These are phyloP conservation scores for Phytophthora cryptogea DNA, from an alignment of 352 stramenopile species.

Conservation along the genomic window DNA sequence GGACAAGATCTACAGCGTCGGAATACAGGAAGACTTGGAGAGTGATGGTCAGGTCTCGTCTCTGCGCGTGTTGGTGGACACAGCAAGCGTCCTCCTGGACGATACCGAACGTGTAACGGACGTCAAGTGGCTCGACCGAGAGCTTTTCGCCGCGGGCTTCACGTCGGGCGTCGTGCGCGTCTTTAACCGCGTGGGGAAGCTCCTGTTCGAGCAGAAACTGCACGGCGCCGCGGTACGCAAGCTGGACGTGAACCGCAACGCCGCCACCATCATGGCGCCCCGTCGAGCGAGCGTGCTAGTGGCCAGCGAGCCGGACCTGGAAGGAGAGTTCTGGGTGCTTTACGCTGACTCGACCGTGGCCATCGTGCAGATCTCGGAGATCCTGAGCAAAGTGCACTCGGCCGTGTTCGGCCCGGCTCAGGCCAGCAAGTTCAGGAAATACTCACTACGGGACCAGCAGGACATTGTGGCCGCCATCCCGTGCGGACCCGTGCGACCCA, in stretches of 20 bases:
- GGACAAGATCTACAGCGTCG: constrained; percentile 40
- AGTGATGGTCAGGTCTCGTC: constrained; percentile 8
- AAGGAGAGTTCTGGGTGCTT: constrained; percentile 78
- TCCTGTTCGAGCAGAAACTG: constrained; percentile 72
- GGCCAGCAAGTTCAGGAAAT: constrained; percentile 83
- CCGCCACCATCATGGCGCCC: constrained; percentile 32
- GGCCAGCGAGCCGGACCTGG: constrained; percentile 22
- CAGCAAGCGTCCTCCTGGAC: constrained; percentile 35
- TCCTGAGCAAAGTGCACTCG: constrained; percentile 54
- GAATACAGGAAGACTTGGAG: constrained; percentile 25
- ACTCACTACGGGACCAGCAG: constrained; percentile 68
- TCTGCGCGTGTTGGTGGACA: constrained; percentile 38
- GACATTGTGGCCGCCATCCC: constrained; percentile 65
- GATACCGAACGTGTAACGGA: constrained; percentile 54
- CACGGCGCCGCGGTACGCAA: constrained; percentile 49
- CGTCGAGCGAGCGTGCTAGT: constrained; percentile 38
- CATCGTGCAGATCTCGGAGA: constrained; percentile 73
- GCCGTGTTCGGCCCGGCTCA: constrained; percentile 67
- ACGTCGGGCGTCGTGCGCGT: constrained; percentile 64
- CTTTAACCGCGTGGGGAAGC: constrained; percentile 49
- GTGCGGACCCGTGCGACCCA: constrained; percentile 65
- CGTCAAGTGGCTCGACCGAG: constrained; percentile 69
- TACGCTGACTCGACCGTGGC: constrained; percentile 79
- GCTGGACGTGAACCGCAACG: constrained; percentile 54
- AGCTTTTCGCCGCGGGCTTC: constrained; percentile 62